phyloP scores from a whole-genome alignment of 1,284 basidiomycete species.

The Exobasidium rhododendri region DNA sequence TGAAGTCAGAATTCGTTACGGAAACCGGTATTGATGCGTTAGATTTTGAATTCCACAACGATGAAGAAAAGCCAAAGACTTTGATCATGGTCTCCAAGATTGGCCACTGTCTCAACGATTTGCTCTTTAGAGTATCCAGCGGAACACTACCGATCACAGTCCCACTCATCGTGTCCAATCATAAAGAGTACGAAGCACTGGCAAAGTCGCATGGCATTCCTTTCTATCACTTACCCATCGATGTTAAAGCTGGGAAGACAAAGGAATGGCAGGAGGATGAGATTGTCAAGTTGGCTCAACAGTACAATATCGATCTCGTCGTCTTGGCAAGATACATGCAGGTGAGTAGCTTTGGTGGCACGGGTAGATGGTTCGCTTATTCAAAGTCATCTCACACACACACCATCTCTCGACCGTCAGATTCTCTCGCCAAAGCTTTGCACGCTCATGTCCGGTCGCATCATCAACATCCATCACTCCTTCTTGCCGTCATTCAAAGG shows the following conservation, averaged over 20 bases:
- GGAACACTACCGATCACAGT: conserved; percentile 42
- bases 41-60: conserved; percentile 43
- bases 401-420: no score
- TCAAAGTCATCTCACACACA: no score
- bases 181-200: conserved; percentile 42
- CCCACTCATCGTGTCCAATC: conserved; percentile 51
- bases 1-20: conserved; percentile 30
- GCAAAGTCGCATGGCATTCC: conserved; percentile 49
- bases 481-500: conserved; percentile 52
- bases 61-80: conserved; percentile 43
- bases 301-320: conserved; percentile 51
- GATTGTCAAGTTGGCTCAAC: conserved; percentile 39
- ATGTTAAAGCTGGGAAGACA: conserved; percentile 39
- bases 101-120: conserved; percentile 51
- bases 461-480: conserved; percentile 53
- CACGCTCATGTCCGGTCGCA: conserved; percentile 33
- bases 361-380: not conserved
- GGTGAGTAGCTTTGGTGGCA: conserved; percentile 10
- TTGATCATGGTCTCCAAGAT: conserved; percentile 53
- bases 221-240: conserved; percentile 52
- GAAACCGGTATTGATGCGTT: conserved; percentile 24
- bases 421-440: conserved; percentile 46
- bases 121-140: conserved; percentile 45
- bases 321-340: conserved; percentile 52
- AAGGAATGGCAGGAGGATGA: conserved; percentile 52